Base-by-base conservation (phyloP, 257 asterid species). In the Paulownia fortunei region DNA sequence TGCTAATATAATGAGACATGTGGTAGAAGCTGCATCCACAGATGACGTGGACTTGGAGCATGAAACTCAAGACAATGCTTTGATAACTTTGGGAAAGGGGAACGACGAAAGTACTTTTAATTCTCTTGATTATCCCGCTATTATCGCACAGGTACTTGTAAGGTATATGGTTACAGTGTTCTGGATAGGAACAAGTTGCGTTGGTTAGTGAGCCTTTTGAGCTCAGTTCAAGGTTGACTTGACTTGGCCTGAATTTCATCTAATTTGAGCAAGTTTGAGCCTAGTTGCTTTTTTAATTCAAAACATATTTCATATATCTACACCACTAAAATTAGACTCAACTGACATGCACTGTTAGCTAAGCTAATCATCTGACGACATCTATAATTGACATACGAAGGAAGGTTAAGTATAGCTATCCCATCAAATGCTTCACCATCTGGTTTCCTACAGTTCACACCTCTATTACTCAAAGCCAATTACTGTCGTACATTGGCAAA, bases 91-190 rank as follows among this genome's bases (percentile, higher is more conserved):
- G 49, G 86, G 80, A 59, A 71, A 84, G 80, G 49, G 52, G 70
- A 72, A 65, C n/a, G 55, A 24, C 64, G 81, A 16, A 36, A 69
- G 73, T 74, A 77, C 87, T 72, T 30, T 36, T 36, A 81, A 78
- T 75, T 72, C 76, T 41, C 69, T 78, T 60, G 79, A 72, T 82
- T 82, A 71, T 75, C 83, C 81, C 13, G 44, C 82, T 61, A 69
- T 77, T 44, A 41, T 86, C 44, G 72, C 83, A 23, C 82, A 88
- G 93, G 97, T 91, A 80, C 13, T 67, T 80, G 15, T 80, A 59
- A 15, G 30, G 67, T 54, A 37, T 64, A 34, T 5, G 36, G 39
- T 41, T 37, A 34, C 6, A 19, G 44, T 42, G 30, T 46, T 74
- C 44, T 13, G 24, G 36, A 72, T 12, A 18, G 30, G 8, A 18